These are phyloP conservation scores for Chaetomiaceae sp. DNA, from an alignment of 2,329 filamentous ascomycete genomes.

Conservation along the genomic window DNA sequence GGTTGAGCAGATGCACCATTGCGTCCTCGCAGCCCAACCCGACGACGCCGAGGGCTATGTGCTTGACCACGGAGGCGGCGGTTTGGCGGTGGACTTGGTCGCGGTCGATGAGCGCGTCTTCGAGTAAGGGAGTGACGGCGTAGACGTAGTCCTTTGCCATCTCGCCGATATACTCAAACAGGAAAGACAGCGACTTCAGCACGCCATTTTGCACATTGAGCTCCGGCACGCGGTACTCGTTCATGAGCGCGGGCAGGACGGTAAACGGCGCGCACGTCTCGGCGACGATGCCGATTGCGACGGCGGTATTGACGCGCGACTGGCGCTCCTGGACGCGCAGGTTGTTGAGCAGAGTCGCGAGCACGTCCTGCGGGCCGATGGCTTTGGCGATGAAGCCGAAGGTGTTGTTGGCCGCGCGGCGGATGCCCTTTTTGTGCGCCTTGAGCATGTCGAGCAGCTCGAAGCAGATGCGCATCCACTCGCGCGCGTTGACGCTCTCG, in stretches of 20 bases:
- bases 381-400: slow-evolving; percentile 99
- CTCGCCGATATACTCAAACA: slow-evolving; percentile 99
- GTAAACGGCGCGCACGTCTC: slow-evolving; percentile 98
- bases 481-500: slow-evolving; percentile 91
- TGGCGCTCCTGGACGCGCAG: slow-evolving; percentile 95
- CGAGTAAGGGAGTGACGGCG: slow-evolving; percentile 88
- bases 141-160: slow-evolving; percentile 99
- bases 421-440: slow-evolving; percentile 98
- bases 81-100: slow-evolving; percentile 98
- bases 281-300: slow-evolving; percentile 96
- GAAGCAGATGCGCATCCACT: slow-evolving; percentile 99
- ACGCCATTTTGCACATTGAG: slow-evolving; percentile 99
- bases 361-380: slow-evolving; percentile 94
- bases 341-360: slow-evolving; percentile 94
- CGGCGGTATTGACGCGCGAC: slow-evolving; percentile 95
- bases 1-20: slow-evolving; percentile 95
- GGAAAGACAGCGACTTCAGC: slow-evolving; percentile 90
- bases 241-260: slow-evolving; percentile 97
- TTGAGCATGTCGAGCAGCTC: slow-evolving; percentile 99
- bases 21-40: slow-evolving; percentile 96
- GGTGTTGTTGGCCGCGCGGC: slow-evolving; percentile 96
- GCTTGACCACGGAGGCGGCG: slow-evolving; percentile 93
- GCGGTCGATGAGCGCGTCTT: slow-evolving; percentile 94
- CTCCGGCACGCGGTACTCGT: slow-evolving; percentile 97
- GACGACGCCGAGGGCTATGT: slow-evolving; percentile 95